Conservation (phyloP, 202 grass and related monocot species). For the Elaeis oleifera region DNA sequence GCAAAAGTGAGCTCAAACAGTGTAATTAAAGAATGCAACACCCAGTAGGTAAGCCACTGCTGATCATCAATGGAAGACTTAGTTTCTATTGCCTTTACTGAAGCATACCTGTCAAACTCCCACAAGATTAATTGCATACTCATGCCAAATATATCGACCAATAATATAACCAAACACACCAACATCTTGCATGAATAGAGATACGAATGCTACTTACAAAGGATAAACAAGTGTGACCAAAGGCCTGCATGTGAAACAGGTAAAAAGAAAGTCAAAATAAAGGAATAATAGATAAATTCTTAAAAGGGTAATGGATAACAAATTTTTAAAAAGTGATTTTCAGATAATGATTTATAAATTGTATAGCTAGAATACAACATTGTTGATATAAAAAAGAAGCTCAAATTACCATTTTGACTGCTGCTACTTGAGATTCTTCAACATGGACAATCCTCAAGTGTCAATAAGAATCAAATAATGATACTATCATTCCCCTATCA, state of each 20-base stretch:
- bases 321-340: too few species aligned
- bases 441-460: too few species aligned
- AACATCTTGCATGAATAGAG: constrained; percentile 2
- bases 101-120: constrained; percentile 65
- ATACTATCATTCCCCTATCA: too few species aligned
- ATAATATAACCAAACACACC: constrained; percentile 16
- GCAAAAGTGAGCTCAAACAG: constrained; percentile 75
- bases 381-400: too few species aligned
- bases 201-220: constrained; percentile 53
- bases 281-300: background rate
- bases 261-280: constrained; percentile 12
- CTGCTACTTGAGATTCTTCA: too few species aligned
- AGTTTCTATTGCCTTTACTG: constrained; percentile 83
- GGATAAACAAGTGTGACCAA: constrained; percentile 71
- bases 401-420: too few species aligned
- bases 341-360: too few species aligned
- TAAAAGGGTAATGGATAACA: background rate
- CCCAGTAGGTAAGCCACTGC: constrained; percentile 94
- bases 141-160: constrained; percentile 12
- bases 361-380: too few species aligned
- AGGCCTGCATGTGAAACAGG: constrained; percentile 47
- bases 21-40: constrained; percentile 81
- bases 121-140: background rate
- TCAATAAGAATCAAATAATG: too few species aligned
- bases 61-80: constrained; percentile 69